Evolutionary conservation across 2,329 filamentous ascomycete genomes (phyloP), one percentile per base, ranked within the genome.

Genomic region (Thelonectria discophora): DNA sequence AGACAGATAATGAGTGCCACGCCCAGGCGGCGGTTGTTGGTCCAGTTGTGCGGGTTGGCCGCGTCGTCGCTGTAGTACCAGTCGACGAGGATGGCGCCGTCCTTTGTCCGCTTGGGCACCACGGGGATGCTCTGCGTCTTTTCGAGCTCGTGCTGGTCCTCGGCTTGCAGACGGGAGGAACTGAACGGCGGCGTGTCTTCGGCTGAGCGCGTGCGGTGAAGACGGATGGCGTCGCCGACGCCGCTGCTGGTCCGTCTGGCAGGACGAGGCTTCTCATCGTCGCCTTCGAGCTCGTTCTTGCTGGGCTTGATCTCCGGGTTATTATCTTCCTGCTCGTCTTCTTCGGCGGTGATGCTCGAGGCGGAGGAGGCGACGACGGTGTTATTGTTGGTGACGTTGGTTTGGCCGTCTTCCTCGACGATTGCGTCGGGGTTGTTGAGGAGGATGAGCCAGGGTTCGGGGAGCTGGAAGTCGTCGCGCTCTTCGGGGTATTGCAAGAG

Each of bases 401-500:
- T 56, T 42, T 64, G 52, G 24, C 54, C 34, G 27, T 30, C 60
- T 24, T 67, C 66, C 2, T 63, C 58, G 54, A 71, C 47, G 39
- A 64, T 17, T 21, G 53, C 62, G 59, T 74, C 58, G 10, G 72
- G 69, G 55, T 74, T 70, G 65, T 78, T 72, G 30, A 79, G 48
- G 40, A 79, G 69, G n/a, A 69, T 65, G 32, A 75, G 58, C 76
- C 78, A 79, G 1, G 73, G 60, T 20, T 74, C 72, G 3, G 86
- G 86, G 5, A 84, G 76, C 59, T 81, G 69, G 66, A 88, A 90
- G 66, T 78, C 84, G 20, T 81, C 66, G 61, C 77, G 77, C 64
- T 90, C 87, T 76, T 89, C 87, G 15, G 86, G 86, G 62, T 88
- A 89, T 60, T 81, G 79, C 12, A 89, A 77, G 45, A 84, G 70